Evolutionary conservation across 2,329 filamentous ascomycete species (phyloP), one percentile per base, ranked within the genome.

Genomic region (Fusarium sp.): DNA sequence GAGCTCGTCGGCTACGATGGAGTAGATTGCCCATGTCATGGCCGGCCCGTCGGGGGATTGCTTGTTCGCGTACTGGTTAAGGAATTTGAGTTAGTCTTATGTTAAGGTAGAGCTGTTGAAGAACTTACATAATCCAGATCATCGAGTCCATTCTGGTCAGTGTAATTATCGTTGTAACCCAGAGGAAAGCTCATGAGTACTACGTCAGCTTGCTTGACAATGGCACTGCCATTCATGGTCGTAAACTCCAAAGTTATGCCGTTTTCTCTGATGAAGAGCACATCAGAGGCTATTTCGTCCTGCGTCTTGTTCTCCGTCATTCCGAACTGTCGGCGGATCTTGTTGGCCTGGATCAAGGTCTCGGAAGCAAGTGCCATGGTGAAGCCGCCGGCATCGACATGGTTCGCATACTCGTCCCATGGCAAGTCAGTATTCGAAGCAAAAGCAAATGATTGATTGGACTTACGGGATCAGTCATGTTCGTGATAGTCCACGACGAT

Each of bases 391-490:
- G 62, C 62, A 6, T 65, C 36, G 3, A 65, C 22, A 18, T 65
- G 62, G 10, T 65, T 65, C 1, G 62, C 62, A 34, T 65, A 65
- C 17, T 65, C 62, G 3, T 65, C 62, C 62, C 63, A 10, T 8
- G 2, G 7, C 26, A 22, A 10, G 13, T 65, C 18, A 65, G 26
- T 3, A 13, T n/a, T 24, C 1, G 8, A 1, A 24, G 1, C 7
- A 1, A 12, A 0, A 2, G 0, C 0, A 4, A 6, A 28, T 17
- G 0, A 0, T 8, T 1, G 6, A 7, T 5, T 2, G 3, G 3
- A 62, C 62, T 4, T 32, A 65, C 62, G 1, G 62, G 57, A 3
- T 65, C 62, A 1, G 62, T 65, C 62, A 65, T 65, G 7, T 65
- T 65, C 0, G 38, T 63, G 4, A 65, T 65, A 6, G 39, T 54